A percentile compares a stretch with the other conserved stretches of the same genome.
Conservation (phyloP, 192 early-diverging fungal species). For the Dissophora ornata region DNA sequence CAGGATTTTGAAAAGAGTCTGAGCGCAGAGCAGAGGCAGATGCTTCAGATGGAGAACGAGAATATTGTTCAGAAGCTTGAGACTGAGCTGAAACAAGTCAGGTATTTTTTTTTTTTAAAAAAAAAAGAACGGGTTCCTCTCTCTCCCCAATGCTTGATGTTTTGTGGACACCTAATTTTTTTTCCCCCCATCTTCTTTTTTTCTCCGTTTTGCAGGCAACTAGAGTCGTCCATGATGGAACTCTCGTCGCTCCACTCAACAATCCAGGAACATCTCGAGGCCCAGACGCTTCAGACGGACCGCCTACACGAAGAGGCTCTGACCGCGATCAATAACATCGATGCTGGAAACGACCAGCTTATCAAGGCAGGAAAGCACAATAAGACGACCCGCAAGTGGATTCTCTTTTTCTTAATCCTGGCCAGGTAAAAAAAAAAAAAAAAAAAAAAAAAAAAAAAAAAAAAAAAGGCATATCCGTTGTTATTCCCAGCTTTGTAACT, state of each 20-base stretch:
- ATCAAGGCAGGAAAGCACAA: constrained; percentile 73
- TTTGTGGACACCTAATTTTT: not conserved
- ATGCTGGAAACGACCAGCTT: constrained; percentile 74
- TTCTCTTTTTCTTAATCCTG: constrained; percentile 74
- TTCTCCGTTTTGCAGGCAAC: constrained; percentile 46
- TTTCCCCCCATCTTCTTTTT: too few relatives aligned
- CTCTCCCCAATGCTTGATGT: not conserved
- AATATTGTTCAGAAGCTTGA: constrained; percentile 77
- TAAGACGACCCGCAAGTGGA: constrained; percentile 77
- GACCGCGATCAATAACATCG: constrained; percentile 70
- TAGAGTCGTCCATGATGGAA: constrained; percentile 76
- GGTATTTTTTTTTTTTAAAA: constrained; percentile 16
- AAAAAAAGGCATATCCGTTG: too few relatives aligned
- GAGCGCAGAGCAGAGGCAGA: constrained; percentile 65
- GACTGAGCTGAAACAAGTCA: constrained; percentile 73
- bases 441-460: not conserved
- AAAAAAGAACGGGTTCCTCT: not conserved
- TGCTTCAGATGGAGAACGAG: constrained; percentile 77
- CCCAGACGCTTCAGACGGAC: constrained; percentile 80
- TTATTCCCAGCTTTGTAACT: too few relatives aligned
- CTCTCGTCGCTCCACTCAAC: constrained; percentile 78
- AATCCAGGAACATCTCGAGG: constrained; percentile 75
- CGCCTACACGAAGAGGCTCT: constrained; percentile 77
- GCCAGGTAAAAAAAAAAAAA: constrained; percentile 44
- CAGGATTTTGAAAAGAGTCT: constrained; percentile 63